Conservation (phyloP, 192 early-diverging fungal genomes). For the Podila clonocystis region DNA sequence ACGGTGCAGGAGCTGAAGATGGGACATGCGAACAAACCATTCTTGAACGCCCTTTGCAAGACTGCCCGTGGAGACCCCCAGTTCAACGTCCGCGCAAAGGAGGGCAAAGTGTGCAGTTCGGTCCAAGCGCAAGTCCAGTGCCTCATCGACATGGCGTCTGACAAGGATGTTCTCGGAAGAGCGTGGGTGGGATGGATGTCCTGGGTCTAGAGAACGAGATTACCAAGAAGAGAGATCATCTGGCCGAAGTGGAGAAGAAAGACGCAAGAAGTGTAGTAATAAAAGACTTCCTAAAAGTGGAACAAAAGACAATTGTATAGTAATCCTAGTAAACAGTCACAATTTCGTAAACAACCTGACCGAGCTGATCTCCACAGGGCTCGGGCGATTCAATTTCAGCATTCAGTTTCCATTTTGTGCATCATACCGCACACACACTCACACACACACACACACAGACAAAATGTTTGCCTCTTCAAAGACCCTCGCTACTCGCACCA, state of each 20-base stretch:
- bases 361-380: no score
- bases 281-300: no score
- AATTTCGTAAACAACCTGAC: no score
- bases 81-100: slow-evolving; percentile 55
- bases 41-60: slow-evolving; percentile 53
- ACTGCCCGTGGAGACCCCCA: slow-evolving; percentile 61
- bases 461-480: slow-evolving; percentile 43
- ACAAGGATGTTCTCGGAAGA: slow-evolving; percentile 70
- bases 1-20: slow-evolving; percentile 61
- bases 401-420: neutral
- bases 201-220: slow-evolving; percentile 50
- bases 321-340: no score
- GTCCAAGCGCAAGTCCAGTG: slow-evolving; percentile 77
- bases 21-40: slow-evolving; percentile 71
- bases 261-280: no score
- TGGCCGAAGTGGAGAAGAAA: neutral
- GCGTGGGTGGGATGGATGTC: slow-evolving; percentile 77
- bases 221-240: no score
- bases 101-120: slow-evolving; percentile 54
- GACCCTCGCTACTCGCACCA: slow-evolving; percentile 16
- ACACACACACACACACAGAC: neutral
- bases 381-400: no score
- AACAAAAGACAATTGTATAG: no score
- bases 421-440: neutral
- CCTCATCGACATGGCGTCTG: slow-evolving; percentile 80